Evolutionary conservation across 495 filamentous ascomycete species (phyloP).

Genomic region (Xylaria sp.): DNA sequence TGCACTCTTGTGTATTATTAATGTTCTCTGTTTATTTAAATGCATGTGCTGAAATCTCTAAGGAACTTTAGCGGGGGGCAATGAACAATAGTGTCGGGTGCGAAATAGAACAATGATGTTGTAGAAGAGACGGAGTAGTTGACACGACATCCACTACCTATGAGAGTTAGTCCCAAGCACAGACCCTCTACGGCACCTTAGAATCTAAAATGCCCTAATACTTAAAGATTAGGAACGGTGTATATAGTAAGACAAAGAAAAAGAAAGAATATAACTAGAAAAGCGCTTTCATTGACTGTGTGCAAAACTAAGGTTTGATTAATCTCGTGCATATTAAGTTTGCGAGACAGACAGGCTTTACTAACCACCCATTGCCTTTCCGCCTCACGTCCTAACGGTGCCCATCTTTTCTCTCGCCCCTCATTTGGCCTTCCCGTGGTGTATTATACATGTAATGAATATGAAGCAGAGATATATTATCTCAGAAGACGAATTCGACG

Average conservation of each 20-base stretch:
- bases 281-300: background rate
- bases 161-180: background rate
- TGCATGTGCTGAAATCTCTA: background rate
- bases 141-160: too few relatives aligned
- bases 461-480: background rate
- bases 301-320: constrained; percentile 3
- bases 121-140: too few relatives aligned
- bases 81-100: background rate
- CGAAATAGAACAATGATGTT: too few relatives aligned
- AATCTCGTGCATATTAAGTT: background rate
- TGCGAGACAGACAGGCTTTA: background rate
- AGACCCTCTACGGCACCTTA: background rate
- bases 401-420: background rate
- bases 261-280: background rate
- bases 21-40: background rate
- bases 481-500: background rate
- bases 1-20: background rate
- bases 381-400: background rate
- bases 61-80: background rate
- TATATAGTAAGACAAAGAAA: background rate
- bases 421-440: background rate
- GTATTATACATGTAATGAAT: constrained; percentile 19
- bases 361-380: background rate
- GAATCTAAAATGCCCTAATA: background rate
- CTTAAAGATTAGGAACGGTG: too few relatives aligned